phyloP scores from a whole-genome alignment of 306 rosid genomes.

The Lablab purpureus region DNA sequence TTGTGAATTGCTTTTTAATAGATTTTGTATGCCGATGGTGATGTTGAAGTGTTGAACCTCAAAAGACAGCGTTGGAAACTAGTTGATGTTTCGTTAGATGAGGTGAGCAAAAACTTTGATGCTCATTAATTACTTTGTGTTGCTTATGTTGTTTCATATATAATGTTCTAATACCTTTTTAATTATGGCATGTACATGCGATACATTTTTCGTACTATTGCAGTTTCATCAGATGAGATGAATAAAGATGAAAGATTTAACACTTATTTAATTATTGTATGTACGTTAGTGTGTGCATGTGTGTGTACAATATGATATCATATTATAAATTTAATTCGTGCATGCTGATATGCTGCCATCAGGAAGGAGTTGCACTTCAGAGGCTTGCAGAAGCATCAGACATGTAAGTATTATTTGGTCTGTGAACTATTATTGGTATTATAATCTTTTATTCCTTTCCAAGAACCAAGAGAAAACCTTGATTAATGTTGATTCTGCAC shows the following conservation, averaged over 20 bases:
- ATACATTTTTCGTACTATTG: background rate
- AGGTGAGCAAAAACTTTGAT: constrained; percentile 51
- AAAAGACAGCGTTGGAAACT: constrained; percentile 63
- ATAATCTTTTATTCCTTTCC: background rate
- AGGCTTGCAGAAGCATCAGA: constrained; percentile 51
- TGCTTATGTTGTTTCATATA: background rate
- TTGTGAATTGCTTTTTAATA: constrained; percentile 40
- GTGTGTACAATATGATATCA: background rate
- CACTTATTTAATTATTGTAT: background rate
- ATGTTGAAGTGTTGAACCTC: constrained; percentile 66
- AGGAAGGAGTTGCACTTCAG: constrained; percentile 56
- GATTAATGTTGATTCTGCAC: background rate
- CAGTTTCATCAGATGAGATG: constrained; percentile 1
- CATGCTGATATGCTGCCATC: constrained; percentile 38
- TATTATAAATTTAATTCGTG: background rate
- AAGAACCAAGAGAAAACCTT: background rate
- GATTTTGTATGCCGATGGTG: constrained; percentile 75
- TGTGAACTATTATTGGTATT: background rate
- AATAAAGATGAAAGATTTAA: background rate
- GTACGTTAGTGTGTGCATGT: background rate
- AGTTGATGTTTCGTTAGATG: constrained; percentile 40
- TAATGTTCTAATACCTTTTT: background rate
- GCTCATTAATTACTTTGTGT: constrained; percentile 1
- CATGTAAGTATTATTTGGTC: constrained; percentile 56
- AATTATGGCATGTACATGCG: background rate